Percentiles rank a stretch among this genome's conserved stretches.
Evolutionary conservation across 2,329 filamentous ascomycete genomes (phyloP).

Genomic region (Penicillium sp.): DNA sequence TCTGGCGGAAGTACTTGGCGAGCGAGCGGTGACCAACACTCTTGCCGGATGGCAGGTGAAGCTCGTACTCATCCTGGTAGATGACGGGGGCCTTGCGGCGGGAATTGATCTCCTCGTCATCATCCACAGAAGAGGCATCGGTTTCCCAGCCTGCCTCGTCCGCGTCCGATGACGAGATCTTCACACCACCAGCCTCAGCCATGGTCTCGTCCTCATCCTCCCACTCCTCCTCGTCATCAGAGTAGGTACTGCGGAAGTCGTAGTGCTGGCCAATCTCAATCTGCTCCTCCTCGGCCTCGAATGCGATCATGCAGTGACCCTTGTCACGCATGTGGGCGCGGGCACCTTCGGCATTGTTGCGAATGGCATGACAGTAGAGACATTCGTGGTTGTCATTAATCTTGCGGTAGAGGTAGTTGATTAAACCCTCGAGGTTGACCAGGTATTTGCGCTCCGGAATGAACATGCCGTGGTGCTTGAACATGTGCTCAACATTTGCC

Average conservation of each 20-base stretch:
- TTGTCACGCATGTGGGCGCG: slow-evolving; percentile 98
- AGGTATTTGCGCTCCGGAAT: slow-evolving; percentile 87
- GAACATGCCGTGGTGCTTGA: slow-evolving; percentile 90
- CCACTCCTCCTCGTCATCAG: slow-evolving; percentile 70
- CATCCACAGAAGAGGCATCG: slow-evolving; percentile 86
- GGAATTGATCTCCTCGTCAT: slow-evolving; percentile 81
- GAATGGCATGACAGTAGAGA: slow-evolving; percentile 81
- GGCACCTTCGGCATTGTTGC: slow-evolving; percentile 74
- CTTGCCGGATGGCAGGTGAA: slow-evolving; percentile 87
- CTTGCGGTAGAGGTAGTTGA: slow-evolving; percentile 76
- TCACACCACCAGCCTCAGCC: slow-evolving; percentile 61
- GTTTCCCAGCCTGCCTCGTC: slow-evolving; percentile 92
- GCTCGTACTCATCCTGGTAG: slow-evolving; percentile 89
- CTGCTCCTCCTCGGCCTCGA: slow-evolving; percentile 83
- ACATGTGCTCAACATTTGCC: slow-evolving; percentile 87
- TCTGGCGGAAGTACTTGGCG: slow-evolving; percentile 88
- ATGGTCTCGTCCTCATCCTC: slow-evolving; percentile 64
- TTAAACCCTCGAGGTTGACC: slow-evolving; percentile 76
- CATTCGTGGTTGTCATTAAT: slow-evolving; percentile 81
- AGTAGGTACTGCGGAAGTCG: slow-evolving; percentile 94
- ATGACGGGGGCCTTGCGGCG: slow-evolving; percentile 74
- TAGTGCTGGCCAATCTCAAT: slow-evolving; percentile 95
- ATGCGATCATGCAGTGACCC: slow-evolving; percentile 95
- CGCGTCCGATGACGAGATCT: slow-evolving; percentile 56
- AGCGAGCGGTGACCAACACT: slow-evolving; percentile 88